Evolutionary conservation across 2,329 filamentous ascomycete genomes (phyloP), one percentile per base, ranked within the genome.

Genomic region (Xylariomycetidae sp.): DNA sequence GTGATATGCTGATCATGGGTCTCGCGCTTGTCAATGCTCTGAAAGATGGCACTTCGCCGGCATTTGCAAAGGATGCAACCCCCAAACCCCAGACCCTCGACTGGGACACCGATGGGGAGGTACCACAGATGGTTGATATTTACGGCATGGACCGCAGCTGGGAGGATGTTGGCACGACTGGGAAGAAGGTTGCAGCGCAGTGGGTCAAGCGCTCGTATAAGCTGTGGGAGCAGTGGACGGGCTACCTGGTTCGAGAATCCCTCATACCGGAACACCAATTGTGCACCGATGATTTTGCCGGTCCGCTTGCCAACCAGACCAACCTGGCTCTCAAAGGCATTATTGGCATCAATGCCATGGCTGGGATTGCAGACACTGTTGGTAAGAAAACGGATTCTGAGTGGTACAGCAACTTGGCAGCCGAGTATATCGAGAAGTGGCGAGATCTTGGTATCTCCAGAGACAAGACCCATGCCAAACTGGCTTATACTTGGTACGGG

Each of bases 401-500:
- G 25, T 63, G 80, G 49, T 85, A 76, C 54, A 65, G 65, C 53
- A 71, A 75, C 38, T 73, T 84, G 23, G 79, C 80, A 17, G 68
- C 77, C 20, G 63, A 66, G 3, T 87, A 86, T 52, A 72, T 87
- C 43, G 63, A 70, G 35, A 79, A 82, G 49, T 89, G 84, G 84
- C 73, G 85, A 52, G 70, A 75, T 30, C 74, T 74, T 39, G 83
- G 74, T 32, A 76, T 86, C 48, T 82, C 80, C 5, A 70, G 80
- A 19, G 83, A 88, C 50, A 70, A 73, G 28, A 76, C 76, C 0
- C 82, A 87, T 52, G 82, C 82, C 18, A 88, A 88, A 56, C 64
- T 90, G 19, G 79, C 83, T 4, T 90, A 90, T 53, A 73, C 85
- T 41, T 88, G 83, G 82, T 82, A 83, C 44, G 83, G 83, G 10